Base-by-base conservation (phyloP, 192 early-diverging fungal species). In the Coemansia sp. region DNA sequence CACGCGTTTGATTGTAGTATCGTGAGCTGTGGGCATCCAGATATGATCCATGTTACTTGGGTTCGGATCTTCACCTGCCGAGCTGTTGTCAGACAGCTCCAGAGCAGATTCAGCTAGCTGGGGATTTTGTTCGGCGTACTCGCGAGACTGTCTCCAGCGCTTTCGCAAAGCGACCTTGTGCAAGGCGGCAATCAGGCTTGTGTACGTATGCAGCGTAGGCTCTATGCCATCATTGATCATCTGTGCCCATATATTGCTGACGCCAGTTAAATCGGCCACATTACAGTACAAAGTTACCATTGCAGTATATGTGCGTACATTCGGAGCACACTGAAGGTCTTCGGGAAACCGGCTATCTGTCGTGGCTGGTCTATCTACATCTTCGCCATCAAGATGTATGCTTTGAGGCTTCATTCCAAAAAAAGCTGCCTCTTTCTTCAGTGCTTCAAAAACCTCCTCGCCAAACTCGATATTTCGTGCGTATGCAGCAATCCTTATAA, bases 221-320 rank as follows among this genome's bases (percentile, higher is more conserved):
- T 63, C 65, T 3, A 74, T 31, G n/a, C 65, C 57, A 38, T 59
- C 60, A 38, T 44, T 23, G 18, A 67, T 42, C 71, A 74, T 74
- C 19, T 19, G 37, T 13, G 51, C 55, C 71, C 71, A 74, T 53
- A 68, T 59, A 26, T 37, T 49, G 12, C 51, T 44, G 15, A 68
- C 53, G 35, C 65, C 53, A 15, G 40, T 19, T 36, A 74, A 26
- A 42, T 74, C 55, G 13, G 65, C 57, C 38, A 35, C 39, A 49
- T 59, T 63, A 23, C 60, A 65, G 26, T 74, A 74, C 14, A 74
- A 47, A 33, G 71, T 68, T 9, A 74, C 53, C 65, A 74, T 68
- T 21, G 71, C 63, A 14, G 71, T 74, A 43, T 74, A 74, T 4
- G 61, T 64, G 47, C 65, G 61, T 52, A 74, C 65, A 38, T 74